Evolutionary conservation across 164 flowering plant genomes (phyloP).

Genomic region (Piper longum): DNA sequence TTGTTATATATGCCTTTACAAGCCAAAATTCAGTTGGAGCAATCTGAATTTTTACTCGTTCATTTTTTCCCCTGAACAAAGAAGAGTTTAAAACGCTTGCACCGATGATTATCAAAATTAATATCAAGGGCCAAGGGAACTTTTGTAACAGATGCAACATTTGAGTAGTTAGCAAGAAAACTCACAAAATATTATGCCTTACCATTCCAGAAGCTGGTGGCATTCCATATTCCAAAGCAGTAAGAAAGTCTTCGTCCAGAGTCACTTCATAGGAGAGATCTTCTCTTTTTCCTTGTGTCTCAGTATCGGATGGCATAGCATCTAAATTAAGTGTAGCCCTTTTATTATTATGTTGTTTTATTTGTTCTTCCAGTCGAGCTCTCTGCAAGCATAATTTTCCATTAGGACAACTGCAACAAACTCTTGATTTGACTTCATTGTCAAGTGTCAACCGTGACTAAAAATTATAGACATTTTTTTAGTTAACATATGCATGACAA

Average conservation of each 20-base stretch:
- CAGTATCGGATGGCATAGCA: conserved; percentile 14
- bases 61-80: neutral
- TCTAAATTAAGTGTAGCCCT: conserved; percentile 23
- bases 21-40: neutral
- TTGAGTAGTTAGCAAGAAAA: no score
- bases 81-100: neutral
- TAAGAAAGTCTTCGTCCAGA: conserved; percentile 83
- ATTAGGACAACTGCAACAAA: no score
- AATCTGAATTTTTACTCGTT: no score
- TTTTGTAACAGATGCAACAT: no score
- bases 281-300: conserved; percentile 23
- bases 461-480: no score
- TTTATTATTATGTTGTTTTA: conserved; percentile 68
- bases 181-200: conserved; percentile 5
- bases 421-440: no score
- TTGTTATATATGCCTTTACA: neutral
- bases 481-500: no score
- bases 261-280: conserved; percentile 72
- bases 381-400: conserved; percentile 31
- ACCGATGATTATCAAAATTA: no score
- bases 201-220: conserved; percentile 99
- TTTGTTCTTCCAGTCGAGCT: conserved; percentile 81
- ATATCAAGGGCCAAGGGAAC: no score
- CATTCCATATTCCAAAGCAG: conserved; percentile 96
- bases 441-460: no score